Evolutionary conservation across 2,329 filamentous ascomycete genomes (phyloP), one percentile per base, ranked within the genome.

Genomic region (Apiospora saccharicola): DNA sequence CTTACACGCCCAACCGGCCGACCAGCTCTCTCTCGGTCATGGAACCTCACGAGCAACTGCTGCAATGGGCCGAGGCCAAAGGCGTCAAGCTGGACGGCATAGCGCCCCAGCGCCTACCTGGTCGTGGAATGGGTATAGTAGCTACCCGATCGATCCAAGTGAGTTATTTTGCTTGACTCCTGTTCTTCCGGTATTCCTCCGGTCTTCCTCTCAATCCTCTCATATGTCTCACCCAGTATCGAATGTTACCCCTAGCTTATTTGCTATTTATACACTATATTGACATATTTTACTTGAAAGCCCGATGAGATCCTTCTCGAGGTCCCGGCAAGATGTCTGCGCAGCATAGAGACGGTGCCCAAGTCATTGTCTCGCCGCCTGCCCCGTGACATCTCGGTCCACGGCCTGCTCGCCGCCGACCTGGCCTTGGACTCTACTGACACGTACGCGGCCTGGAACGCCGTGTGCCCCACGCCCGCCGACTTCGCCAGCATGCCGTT

Each of bases 111-210:
- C 85, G 85, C 51, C 90, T 97, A 22, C 89, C 91, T 7, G 92
- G 91, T 1, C 88, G 93, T 71, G 95, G 95, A 41, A 88, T 96
- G 70, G 95, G 95, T 67, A 90, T 98, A 72, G 87, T 95, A 69
- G 92, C 94, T 6, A 91, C 89, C 16, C 87, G 88, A 41, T 83
- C 87, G 19, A 87, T 96, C 73, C 84, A 92, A 83, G 93, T 93
- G 83, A 78, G 78, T 76, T 69, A 43, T 24, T 53, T n/a, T n/a
- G 37, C 69, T 51, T 47, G 24, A 41, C 61, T n/a, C 19, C 30
- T 41, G 37, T 2, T 43, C 24, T 8, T 46, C 13, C 41, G 14
- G 13, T 64, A 61, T 69, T 8, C 37, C 8, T 46, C 13, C 41
- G 14, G 13, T 64, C 67, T 69, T 8, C 37, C 8, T 41, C 37